Conservation (phyloP, 2,329 filamentous ascomycete species). For the Pseudogymnoascus sp. region DNA sequence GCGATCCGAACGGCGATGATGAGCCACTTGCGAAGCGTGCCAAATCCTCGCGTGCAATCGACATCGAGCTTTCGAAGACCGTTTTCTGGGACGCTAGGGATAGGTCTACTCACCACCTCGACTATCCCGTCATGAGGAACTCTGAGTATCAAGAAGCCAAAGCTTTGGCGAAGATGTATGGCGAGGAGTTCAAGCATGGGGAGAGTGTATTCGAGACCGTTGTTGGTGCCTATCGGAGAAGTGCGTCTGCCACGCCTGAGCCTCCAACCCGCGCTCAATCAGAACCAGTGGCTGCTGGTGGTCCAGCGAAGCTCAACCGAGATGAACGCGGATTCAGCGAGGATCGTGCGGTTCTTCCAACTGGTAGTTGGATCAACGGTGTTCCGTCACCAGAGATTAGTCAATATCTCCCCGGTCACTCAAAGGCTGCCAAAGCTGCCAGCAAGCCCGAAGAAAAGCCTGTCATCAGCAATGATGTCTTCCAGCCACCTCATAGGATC, state of each 20-base stretch:
- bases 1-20: slow-evolving; percentile 22
- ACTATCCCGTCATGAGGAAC: slow-evolving; percentile 59
- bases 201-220: slow-evolving; percentile 39
- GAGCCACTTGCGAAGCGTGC: slow-evolving; percentile 42
- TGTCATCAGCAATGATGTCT: slow-evolving; percentile 18
- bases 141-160: slow-evolving; percentile 52
- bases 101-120: slow-evolving; percentile 51
- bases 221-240: slow-evolving; percentile 26
- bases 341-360: slow-evolving; percentile 5
- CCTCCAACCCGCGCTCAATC: slow-evolving; percentile 22
- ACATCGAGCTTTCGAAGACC: slow-evolving; percentile 49
- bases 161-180: slow-evolving; percentile 43
- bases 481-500: slow-evolving; percentile 34
- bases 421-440: neutral
- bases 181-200: slow-evolving; percentile 49
- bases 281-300: slow-evolving; percentile 24
- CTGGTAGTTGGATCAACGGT: slow-evolving; percentile 2
- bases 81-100: slow-evolving; percentile 53
- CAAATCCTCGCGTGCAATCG: slow-evolving; percentile 51
- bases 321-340: slow-evolving; percentile 26
- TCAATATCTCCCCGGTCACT: neutral
- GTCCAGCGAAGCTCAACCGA: slow-evolving; percentile 24
- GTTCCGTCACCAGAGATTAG: slow-evolving; percentile 1
- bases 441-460: neutral
- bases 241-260: slow-evolving; percentile 20